phyloP scores from a whole-genome alignment of 192 early-diverging fungal species.

The Coemansia sp. region DNA sequence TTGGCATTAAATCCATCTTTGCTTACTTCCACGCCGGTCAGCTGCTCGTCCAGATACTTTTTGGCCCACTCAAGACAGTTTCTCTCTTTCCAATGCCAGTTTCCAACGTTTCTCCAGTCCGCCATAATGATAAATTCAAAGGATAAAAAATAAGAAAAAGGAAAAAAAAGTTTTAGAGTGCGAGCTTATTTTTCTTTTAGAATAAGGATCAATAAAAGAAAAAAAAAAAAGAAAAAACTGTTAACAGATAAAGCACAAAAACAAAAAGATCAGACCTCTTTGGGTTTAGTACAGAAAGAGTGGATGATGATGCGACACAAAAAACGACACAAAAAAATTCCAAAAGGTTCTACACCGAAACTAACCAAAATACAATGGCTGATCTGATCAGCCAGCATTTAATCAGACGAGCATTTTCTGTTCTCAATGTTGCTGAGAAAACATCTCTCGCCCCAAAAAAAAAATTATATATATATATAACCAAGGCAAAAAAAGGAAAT shows the following conservation, averaged over 20 bases:
- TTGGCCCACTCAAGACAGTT: conserved; percentile 93
- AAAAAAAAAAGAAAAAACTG: neutral
- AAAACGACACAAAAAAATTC: neutral
- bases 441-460: too few relatives aligned
- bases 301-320: neutral
- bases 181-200: neutral
- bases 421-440: too few relatives aligned
- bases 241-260: neutral
- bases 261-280: neutral
- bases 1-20: conserved; percentile 62
- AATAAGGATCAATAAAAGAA: neutral
- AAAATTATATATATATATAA: too few relatives aligned
- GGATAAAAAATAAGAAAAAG: neutral
- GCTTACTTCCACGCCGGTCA: conserved; percentile 60
- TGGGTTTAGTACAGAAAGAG: neutral
- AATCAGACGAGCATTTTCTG: too few relatives aligned
- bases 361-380: neutral
- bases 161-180: neutral
- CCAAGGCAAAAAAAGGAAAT: neutral
- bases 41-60: conserved; percentile 71
- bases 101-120: conserved; percentile 77
- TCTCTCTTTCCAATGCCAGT: conserved; percentile 84
- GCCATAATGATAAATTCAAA: conserved; percentile 49
- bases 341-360: conserved; percentile 1
- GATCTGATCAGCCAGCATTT: neutral